Conservation (phyloP, 2,329 filamentous ascomycete genomes). For the Coniochaeta sp. region DNA sequence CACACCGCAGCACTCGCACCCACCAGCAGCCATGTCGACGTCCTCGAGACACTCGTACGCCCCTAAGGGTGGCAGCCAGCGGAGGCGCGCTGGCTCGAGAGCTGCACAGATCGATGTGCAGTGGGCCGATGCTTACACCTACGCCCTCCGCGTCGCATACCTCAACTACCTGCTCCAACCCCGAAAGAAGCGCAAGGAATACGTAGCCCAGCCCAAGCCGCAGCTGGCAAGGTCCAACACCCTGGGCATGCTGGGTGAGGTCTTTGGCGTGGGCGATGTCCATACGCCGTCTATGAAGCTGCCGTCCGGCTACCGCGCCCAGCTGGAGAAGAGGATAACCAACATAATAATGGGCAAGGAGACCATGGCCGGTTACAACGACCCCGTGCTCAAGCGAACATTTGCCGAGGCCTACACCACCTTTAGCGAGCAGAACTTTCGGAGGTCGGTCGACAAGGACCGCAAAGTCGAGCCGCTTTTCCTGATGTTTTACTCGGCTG, state of each 20-base stretch:
- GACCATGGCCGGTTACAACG: constrained; percentile 79
- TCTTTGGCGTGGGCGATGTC: constrained; percentile 51
- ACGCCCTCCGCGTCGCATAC: constrained; percentile 83
- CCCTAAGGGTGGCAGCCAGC: constrained; percentile 20
- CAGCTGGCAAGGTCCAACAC: constrained; percentile 57
- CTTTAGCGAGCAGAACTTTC: constrained; percentile 81
- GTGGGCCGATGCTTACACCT: constrained; percentile 82
- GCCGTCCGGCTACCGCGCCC: constrained; percentile 45
- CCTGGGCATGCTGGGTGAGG: constrained; percentile 49
- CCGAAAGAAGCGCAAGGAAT: constrained; percentile 82
- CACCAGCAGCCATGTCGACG: constrained; percentile 36
- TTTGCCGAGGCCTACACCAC: constrained; percentile 93
- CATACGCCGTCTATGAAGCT: constrained; percentile 57
- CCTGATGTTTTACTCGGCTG: constrained; percentile 92
- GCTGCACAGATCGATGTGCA: constrained; percentile 41
- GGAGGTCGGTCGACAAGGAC: constrained; percentile 89
- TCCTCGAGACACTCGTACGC: constrained; percentile 40
- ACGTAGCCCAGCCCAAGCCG: constrained; percentile 62
- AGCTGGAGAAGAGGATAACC: constrained; percentile 65
- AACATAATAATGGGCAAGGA: constrained; percentile 77
- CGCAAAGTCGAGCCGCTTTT: constrained; percentile 86
- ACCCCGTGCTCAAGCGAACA: constrained; percentile 83
- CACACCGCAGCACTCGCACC: too few relatives aligned
- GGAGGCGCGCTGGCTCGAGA: constrained; percentile 37
- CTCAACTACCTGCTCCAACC: constrained; percentile 91